These are phyloP conservation scores for Penicillium maclennaniae DNA, from an alignment of 495 filamentous ascomycete species.

Conservation along the genomic window DNA sequence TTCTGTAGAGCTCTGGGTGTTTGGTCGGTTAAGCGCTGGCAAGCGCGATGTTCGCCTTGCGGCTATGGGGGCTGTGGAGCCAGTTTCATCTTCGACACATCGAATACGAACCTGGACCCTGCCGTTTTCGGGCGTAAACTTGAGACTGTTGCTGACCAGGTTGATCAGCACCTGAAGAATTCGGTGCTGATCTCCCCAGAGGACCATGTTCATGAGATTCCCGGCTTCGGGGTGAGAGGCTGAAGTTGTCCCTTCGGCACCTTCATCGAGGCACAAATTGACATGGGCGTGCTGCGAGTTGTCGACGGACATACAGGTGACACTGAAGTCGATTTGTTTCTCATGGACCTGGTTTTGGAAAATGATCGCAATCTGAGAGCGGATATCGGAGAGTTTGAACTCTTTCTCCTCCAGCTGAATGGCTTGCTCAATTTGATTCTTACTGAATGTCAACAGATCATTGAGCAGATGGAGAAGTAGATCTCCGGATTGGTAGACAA, in stretches of 20 bases:
- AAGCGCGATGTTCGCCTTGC: slow-evolving; percentile 1
- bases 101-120: slow-evolving; percentile 69
- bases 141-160: slow-evolving; percentile 84
- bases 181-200: slow-evolving; percentile 89
- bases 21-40: slow-evolving; percentile 9
- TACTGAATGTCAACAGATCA: slow-evolving; percentile 86
- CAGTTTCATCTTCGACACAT: slow-evolving; percentile 49
- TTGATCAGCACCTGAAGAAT: slow-evolving; percentile 91
- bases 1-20: background rate
- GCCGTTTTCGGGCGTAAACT: slow-evolving; percentile 82
- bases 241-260: slow-evolving; percentile 33
- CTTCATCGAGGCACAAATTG: slow-evolving; percentile 39
- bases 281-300: slow-evolving; percentile 23
- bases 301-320: slow-evolving; percentile 52
- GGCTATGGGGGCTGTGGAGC: background rate
- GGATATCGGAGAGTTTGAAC: slow-evolving; percentile 75
- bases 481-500: slow-evolving; percentile 88
- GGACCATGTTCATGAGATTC: slow-evolving; percentile 65
- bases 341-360: slow-evolving; percentile 87
- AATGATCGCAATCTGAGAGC: slow-evolving; percentile 73
- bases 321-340: slow-evolving; percentile 63
- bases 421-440: slow-evolving; percentile 85
- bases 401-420: slow-evolving; percentile 78
- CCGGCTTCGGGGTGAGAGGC: slow-evolving; percentile 58
- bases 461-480: slow-evolving; percentile 83